Base-by-base conservation (phyloP, 441 rosid species). In the Melastoma candidum region DNA sequence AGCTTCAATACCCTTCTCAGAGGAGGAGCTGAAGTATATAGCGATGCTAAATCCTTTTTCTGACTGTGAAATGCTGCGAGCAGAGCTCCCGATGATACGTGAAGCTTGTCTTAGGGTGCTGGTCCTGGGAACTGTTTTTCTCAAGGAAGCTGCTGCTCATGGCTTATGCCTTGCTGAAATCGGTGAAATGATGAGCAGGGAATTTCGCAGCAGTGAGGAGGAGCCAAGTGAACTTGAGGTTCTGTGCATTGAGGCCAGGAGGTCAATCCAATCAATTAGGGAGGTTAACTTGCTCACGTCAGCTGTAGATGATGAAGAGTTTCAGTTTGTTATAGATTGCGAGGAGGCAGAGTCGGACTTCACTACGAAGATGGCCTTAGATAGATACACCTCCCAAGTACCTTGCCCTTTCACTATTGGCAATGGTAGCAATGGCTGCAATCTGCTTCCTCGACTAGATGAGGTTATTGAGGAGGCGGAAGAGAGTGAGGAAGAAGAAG, bases 391-490 rank as follows among this genome's bases (percentile, higher is more conserved):
- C 63, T 50, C 52, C 12, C 69, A 63, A 63, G 61, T 71, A 47
- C 70, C 79, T 32, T 72, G 69, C 57, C 77, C 71, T 3, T 57
- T 54, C 26, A 81, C 78, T 54, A 46, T 57, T 61, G 82, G 68
- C 4, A 53, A 48, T 26, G 24, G 69, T 51, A 72, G 77, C 29
- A 73, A 63, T 47, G 70, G 77, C 17, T 85, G 83, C 13, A 71
- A 51, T 60, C 73, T 73, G 0, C 95, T 88, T 6, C 81, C 92
- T 2, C 85, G 71, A 68, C 74, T 85, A 51, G 95, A 82, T 49
- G 98, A 85, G 73, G 80, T 82, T 72, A 68, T 76, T 48, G 86
- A 81, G 68, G 95, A 77, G 71, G 77, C 76, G 13, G 22, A 17
- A 17, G 79, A 68, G 49, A 71, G 73, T n/a, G 82, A 65, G 29